Percentiles rank a stretch among this genome's conserved stretches.
Evolutionary conservation across 495 filamentous ascomycete genomes (phyloP).

Genomic region (Podospora fimiseda): DNA sequence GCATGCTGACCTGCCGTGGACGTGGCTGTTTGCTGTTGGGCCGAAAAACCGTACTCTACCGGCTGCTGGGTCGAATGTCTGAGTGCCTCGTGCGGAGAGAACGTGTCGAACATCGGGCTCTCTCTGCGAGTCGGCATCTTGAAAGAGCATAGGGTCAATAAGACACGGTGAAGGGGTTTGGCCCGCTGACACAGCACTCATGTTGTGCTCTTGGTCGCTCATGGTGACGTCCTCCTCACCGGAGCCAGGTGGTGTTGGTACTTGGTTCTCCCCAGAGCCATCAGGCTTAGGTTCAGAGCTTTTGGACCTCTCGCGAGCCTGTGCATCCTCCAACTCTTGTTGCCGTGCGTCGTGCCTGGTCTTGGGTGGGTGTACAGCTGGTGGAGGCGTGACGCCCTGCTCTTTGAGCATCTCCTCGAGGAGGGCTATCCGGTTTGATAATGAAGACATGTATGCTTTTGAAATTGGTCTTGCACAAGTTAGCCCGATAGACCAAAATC

Average conservation of each 20-base stretch:
- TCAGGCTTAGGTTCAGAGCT: constrained; percentile 12
- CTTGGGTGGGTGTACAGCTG: constrained; percentile 47
- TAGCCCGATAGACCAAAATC: not conserved
- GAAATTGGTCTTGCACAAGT: constrained; percentile 43
- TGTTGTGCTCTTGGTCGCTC: constrained; percentile 12
- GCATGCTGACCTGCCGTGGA: constrained; percentile 18
- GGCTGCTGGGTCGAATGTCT: constrained; percentile 40
- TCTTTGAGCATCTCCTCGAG: constrained; percentile 46
- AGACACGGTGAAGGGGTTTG: constrained; percentile 6
- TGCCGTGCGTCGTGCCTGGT: constrained; percentile 36
- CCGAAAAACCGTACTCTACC: constrained; percentile 43
- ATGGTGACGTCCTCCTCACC: constrained; percentile 22
- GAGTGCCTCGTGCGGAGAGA: constrained; percentile 36
- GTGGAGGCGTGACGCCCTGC: constrained; percentile 41
- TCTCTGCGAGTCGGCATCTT: constrained; percentile 27
- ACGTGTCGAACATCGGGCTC: constrained; percentile 38
- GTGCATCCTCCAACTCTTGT: constrained; percentile 9
- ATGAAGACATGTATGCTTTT: constrained; percentile 50
- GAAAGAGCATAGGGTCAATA: constrained; percentile 27
- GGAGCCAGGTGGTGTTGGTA: constrained; percentile 25
- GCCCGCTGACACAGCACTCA: not conserved
- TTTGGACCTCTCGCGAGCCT: constrained; percentile 3
- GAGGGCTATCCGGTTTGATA: constrained; percentile 45
- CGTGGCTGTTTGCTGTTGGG: constrained; percentile 38
- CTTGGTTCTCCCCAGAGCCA: constrained; percentile 15